A percentile compares a stretch with the other conserved stretches of the same genome.
Conservation (phyloP, 805 yeast genomes). For the Kluyveromyces dobzhanskii region DNA sequence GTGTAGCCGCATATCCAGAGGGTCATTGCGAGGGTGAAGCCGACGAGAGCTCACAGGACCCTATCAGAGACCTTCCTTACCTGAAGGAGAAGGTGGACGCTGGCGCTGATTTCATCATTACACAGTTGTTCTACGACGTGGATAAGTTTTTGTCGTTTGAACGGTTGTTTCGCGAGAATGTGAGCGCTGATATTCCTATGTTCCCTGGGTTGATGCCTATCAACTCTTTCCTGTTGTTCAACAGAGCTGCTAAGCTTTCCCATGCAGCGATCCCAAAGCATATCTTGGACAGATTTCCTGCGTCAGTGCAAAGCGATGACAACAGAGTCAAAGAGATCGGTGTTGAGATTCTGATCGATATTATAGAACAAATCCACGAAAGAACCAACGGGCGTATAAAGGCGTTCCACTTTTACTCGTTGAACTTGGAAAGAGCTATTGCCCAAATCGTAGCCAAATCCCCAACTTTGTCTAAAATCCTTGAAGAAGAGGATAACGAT, state of each 20-base stretch:
- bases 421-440: slow-evolving; percentile 85
- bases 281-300: slow-evolving; percentile 47
- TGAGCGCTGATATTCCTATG: slow-evolving; percentile 42
- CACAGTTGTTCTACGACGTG: slow-evolving; percentile 95
- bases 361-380: slow-evolving; percentile 48
- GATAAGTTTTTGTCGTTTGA: slow-evolving; percentile 71
- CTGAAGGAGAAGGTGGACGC: slow-evolving; percentile 86
- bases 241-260: slow-evolving; percentile 80
- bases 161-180: slow-evolving; percentile 34
- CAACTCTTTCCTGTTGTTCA: slow-evolving; percentile 72
- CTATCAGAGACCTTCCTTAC: slow-evolving; percentile 63
- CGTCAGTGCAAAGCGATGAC: slow-evolving; percentile 55
- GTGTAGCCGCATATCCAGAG: slow-evolving; percentile 97
- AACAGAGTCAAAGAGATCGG: slow-evolving; percentile 77
- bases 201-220: slow-evolving; percentile 92
- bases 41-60: slow-evolving; percentile 55
- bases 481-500: slow-evolving; percentile 37
- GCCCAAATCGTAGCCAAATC: slow-evolving; percentile 73
- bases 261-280: slow-evolving; percentile 72
- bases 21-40: slow-evolving; percentile 86
- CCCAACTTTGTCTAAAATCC: slow-evolving; percentile 41
- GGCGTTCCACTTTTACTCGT: slow-evolving; percentile 88
- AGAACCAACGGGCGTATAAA: slow-evolving; percentile 51
- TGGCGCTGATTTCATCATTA: slow-evolving; percentile 89
- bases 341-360: slow-evolving; percentile 59